Conservation (phyloP, 192 early-diverging fungal species). For the Mortierella claussenii region DNA sequence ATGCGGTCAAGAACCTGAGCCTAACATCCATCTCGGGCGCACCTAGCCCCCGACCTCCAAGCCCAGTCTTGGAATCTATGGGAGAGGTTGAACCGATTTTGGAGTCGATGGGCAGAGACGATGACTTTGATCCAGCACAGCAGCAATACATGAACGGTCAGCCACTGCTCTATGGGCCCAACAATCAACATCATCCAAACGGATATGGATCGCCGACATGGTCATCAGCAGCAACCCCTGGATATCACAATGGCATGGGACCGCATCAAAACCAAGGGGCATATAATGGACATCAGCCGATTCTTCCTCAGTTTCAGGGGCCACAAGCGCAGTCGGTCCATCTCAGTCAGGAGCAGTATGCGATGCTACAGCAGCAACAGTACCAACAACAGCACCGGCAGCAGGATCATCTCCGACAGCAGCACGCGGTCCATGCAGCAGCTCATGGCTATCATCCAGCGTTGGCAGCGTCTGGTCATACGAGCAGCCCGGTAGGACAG, state of each 20-base stretch:
- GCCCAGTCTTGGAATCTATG: conserved; percentile 46
- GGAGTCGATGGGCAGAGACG: conserved; percentile 52
- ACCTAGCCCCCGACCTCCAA: not conserved
- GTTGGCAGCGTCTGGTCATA: not conserved
- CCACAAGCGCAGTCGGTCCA: conserved; percentile 22
- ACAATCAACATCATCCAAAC: not conserved
- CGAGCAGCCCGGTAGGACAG: not conserved
- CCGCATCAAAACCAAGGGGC: conserved; percentile 16
- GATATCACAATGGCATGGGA: conserved; percentile 21
- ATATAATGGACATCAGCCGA: conserved; percentile 13
- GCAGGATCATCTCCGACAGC: conserved; percentile 30
- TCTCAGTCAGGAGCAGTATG: conserved; percentile 40
- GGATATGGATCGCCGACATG: conserved; percentile 17
- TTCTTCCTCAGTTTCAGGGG: conserved; percentile 7
- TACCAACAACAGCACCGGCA: conserved; percentile 32
- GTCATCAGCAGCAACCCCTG: conserved; percentile 14
- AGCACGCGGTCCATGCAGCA: conserved; percentile 32
- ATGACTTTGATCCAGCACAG: conserved; percentile 1
- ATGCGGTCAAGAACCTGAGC: conserved; percentile 28
- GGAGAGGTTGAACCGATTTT: conserved; percentile 30
- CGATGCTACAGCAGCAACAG: conserved; percentile 38
- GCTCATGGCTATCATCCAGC: conserved; percentile 33
- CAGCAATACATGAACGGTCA: not conserved
- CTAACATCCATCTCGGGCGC: conserved; percentile 12
- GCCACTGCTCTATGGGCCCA: not conserved